Evolutionary conservation across 2,329 filamentous ascomycete species (phyloP), one percentile per base, ranked within the genome.

Genomic region (Exophiala sideris): DNA sequence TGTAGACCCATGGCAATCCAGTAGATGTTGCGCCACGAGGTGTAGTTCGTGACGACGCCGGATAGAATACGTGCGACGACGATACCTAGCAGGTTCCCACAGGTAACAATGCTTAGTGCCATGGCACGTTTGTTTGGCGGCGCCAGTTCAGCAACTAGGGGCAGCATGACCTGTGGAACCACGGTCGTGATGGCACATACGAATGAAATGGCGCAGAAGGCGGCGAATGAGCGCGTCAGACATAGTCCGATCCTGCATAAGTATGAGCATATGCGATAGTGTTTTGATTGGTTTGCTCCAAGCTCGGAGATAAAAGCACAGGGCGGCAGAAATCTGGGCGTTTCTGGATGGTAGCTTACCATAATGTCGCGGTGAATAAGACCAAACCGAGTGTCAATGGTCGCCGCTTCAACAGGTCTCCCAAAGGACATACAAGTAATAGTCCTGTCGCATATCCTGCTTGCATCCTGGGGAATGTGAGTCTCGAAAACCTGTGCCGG

Each of bases 161-260:
- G 89, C 12, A 94, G 83, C 87, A 94, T 89, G 50, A 87, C 73
- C 68, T 87, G 84, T 10, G 88, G 89, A 2, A 89, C 92, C 1
- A 92, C 88, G 0, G 88, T 94, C 1, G 86, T 86, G n/a, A 87
- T 71, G n/a, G 85, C 84, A 9, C 82, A 83, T 50, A 92, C 71
- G 70, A 88, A 92, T 4, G 86, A 89, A 14, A 92, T 75, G 1
- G 78, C 83, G 0, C 82, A 77, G 68, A 94, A 92, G 5, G 79
- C 76, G 0, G 72, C 65, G 60, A 91, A 86, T 2, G 78, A 79
- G 2, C 72, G 72, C 0, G 88, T 92, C 1, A 90, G 66, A 58
- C 87, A 91, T 5, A 91, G 76, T 0, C 82, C 86, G 48, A 92
- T 64, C 58, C 58, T 61, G 45, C 9, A 12, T 7, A 12, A 33